These are phyloP conservation scores for Firmiana major DNA, from an alignment of 345 rosid species.

Conservation along the genomic window DNA sequence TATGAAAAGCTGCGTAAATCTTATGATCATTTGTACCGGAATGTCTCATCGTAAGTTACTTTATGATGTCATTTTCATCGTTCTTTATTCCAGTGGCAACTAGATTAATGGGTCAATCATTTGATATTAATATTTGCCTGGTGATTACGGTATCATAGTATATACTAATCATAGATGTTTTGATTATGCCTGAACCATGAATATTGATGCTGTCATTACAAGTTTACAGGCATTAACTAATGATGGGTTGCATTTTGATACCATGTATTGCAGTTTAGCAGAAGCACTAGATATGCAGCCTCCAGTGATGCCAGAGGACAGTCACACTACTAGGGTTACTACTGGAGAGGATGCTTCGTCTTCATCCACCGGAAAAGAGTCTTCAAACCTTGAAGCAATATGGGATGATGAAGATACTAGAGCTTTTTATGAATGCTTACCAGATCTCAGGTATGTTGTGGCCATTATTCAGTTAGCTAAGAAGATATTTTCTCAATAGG, in stretches of 20 bases:
- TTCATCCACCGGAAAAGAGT: slow-evolving; percentile 71
- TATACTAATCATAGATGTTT: background rate
- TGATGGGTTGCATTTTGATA: background rate
- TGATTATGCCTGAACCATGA: background rate
- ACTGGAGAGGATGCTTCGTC: slow-evolving; percentile 78
- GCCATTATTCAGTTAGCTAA: slow-evolving; percentile 9
- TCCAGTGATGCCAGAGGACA: slow-evolving; percentile 97
- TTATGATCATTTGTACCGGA: slow-evolving; percentile 86
- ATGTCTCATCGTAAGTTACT: slow-evolving; percentile 83
- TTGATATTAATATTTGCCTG: background rate
- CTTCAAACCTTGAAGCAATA: slow-evolving; percentile 65
- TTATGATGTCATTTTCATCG: slow-evolving; percentile 14
- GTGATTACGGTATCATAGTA: background rate
- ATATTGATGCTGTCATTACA: background rate
- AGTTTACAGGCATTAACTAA: background rate
- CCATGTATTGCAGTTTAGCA: slow-evolving; percentile 57
- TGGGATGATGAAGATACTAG: slow-evolving; percentile 99
- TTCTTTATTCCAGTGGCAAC: slow-evolving; percentile 16
- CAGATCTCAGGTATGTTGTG: slow-evolving; percentile 88
- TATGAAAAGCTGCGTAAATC: slow-evolving; percentile 97
- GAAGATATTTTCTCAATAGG: slow-evolving; percentile 2
- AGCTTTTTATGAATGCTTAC: slow-evolving; percentile 89
- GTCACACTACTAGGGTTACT: slow-evolving; percentile 87
- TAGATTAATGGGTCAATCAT: background rate
- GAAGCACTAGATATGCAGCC: slow-evolving; percentile 99